Conservation (phyloP, 192 early-diverging fungal species). For the Cladochytrium replicatum region DNA sequence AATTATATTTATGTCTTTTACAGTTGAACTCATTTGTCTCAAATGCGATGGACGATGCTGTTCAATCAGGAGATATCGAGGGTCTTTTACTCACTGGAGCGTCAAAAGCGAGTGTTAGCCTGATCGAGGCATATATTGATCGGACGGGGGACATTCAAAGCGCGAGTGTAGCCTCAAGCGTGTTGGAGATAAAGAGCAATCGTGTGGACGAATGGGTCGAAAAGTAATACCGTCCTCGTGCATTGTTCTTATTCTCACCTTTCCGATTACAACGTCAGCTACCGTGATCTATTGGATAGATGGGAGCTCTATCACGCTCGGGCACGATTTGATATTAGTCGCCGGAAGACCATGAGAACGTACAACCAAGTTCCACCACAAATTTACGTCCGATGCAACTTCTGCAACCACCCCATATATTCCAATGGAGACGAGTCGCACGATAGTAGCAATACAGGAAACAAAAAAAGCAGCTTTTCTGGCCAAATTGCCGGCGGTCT, state of each 20-base stretch:
- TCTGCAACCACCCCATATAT: conserved; percentile 58
- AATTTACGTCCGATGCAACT: conserved; percentile 79
- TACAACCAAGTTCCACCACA: conserved; percentile 40
- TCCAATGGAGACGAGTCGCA: no score
- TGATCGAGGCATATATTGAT: conserved; percentile 77
- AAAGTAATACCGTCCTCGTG: no score
- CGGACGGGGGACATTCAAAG: conserved; percentile 86
- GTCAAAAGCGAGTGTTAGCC: conserved; percentile 44
- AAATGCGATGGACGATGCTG: conserved; percentile 40
- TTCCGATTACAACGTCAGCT: no score
- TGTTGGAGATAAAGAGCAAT: no score
- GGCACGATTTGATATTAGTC: conserved; percentile 83
- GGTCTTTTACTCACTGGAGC: conserved; percentile 81
- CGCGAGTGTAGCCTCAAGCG: conserved; percentile 62
- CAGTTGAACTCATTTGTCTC: conserved; percentile 57
- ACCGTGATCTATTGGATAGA: conserved; percentile 74
- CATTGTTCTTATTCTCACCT: no score
- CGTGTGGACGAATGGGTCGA: conserved; percentile 67
- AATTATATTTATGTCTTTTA: conserved; percentile 1
- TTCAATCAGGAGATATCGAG: conserved; percentile 58
- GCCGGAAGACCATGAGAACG: conserved; percentile 40
- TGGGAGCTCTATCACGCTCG: conserved; percentile 81
- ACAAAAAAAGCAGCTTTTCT: background rate
- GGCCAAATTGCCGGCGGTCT: background rate
- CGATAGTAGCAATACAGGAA: background rate